A percentile compares a stretch with the other conserved stretches of the same genome.
These are phyloP conservation scores for Pythium grandisporangium DNA, from an alignment of 352 stramenopile species.

Conservation along the genomic window DNA sequence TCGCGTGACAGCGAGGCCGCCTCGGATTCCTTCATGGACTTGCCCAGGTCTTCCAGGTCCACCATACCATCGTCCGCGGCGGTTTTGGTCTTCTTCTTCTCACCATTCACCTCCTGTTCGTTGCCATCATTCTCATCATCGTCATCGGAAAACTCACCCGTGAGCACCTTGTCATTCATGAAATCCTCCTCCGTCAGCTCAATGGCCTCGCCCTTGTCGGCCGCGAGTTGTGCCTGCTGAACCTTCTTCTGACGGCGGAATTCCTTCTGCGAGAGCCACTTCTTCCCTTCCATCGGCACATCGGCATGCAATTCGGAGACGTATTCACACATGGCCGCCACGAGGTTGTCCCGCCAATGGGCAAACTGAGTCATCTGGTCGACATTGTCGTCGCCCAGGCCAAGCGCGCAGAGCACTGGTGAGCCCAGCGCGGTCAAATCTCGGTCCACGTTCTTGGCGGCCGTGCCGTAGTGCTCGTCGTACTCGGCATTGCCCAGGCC, in stretches of 20 bases:
- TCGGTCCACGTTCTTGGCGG: slow-evolving; percentile 62
- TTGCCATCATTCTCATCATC: slow-evolving; percentile 33
- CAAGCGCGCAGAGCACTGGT: slow-evolving; percentile 41
- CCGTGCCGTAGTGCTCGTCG: slow-evolving; percentile 79
- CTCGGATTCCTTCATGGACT: slow-evolving; percentile 80
- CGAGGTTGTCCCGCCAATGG: slow-evolving; percentile 68
- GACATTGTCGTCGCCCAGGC: slow-evolving; percentile 74
- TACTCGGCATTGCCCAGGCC: slow-evolving; percentile 85
- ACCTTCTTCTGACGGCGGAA: slow-evolving; percentile 78
- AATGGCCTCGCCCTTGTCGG: slow-evolving; percentile 36
- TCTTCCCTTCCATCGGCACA: slow-evolving; percentile 6
- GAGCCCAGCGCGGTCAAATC: slow-evolving; percentile 59
- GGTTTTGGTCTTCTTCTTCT: slow-evolving; percentile 15
- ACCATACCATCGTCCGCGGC: slow-evolving; percentile 41
- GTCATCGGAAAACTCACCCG: slow-evolving; percentile 60
- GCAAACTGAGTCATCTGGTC: slow-evolving; percentile 81
- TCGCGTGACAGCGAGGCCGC: slow-evolving; percentile 65
- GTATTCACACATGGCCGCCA: slow-evolving; percentile 71
- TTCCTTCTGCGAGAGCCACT: slow-evolving; percentile 78
- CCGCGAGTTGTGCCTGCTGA: slow-evolving; percentile 45
- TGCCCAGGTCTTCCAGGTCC: slow-evolving; percentile 83
- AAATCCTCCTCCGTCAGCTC: slow-evolving; percentile 76
- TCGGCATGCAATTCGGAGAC: slow-evolving; percentile 27
- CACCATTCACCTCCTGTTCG: neutral
- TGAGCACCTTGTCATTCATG: slow-evolving; percentile 81